Evolutionary conservation across 2,329 filamentous ascomycete genomes (phyloP), one percentile per base, ranked within the genome.

Genomic region (Camillea tinctor): DNA sequence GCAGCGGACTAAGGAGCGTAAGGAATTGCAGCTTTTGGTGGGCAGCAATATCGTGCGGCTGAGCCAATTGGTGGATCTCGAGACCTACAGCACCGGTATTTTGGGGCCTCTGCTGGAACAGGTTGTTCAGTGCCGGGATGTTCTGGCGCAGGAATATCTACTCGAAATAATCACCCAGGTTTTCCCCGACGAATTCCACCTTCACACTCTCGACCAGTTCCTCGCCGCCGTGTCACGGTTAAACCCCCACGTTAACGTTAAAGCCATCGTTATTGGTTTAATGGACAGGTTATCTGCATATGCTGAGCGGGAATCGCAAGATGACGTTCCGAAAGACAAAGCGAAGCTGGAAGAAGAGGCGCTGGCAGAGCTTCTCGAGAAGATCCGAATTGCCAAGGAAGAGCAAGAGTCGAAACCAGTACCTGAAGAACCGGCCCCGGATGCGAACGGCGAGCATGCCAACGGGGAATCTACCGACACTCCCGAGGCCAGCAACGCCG

Each of bases 151-250:
- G 74, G 95, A 99, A 75, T 99, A 99, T 77, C 84, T 99, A 13
- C 81, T 99, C 54, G 95, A 99, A 83, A 95, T 99, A 64, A 96
- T 99, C 66, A 99, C 94, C 4, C 96, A 99, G 76, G 95, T 98
- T 56, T 99, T 99, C 80, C 95, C 95, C 0, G 95, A 99, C 77
- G 95, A 99, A 73, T 99, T 94, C 74, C 96, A 99, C 76, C 86
- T 99, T 21, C 93, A 99, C 73, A 99, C 95, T 0, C 85, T 99
- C 30, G 95, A 98, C 72, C 90, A 97, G 73, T 92, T 99, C 74
- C 86, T 99, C 36, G 95, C 90, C 8, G 95, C 95, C 6, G 96
- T 97, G 36, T 92, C 94, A 15, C 85, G 94, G 60, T 82, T 99
- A 44, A 97, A 99, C 71, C 95, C 94, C 0, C 92, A 98, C 71